phyloP scores from a whole-genome alignment of 1,284 basidiomycete genomes.

The Ceratobasidium sp. region DNA sequence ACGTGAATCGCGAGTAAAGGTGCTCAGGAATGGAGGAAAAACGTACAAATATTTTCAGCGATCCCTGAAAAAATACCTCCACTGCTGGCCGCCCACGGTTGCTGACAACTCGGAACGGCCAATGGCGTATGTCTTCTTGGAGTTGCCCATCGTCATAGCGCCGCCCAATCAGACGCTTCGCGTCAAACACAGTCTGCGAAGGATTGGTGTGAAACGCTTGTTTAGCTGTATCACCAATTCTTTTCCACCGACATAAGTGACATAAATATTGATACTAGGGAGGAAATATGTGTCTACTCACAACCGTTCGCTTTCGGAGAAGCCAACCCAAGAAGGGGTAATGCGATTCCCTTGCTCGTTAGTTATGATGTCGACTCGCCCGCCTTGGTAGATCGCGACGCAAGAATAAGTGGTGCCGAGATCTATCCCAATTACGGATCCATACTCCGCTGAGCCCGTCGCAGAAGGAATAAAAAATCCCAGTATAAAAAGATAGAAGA shows the following conservation, averaged over 20 bases:
- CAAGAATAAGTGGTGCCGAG: constrained; percentile 67
- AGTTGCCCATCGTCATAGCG: background rate
- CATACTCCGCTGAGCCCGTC: constrained; percentile 73
- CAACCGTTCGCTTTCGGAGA: background rate
- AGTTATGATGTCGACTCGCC: background rate
- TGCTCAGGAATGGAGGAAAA: background rate
- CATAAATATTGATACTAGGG: background rate
- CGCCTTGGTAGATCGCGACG: constrained; percentile 5
- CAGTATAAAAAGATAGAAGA: background rate
- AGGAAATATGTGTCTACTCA: background rate
- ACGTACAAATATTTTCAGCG: constrained; percentile 62
- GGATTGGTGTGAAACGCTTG: background rate
- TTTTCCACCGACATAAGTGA: background rate
- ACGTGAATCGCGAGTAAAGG: constrained; percentile 19
- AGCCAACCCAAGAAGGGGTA: constrained; percentile 13
- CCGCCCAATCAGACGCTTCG: background rate
- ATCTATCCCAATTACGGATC: constrained; percentile 97
- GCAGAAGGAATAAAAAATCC: background rate
- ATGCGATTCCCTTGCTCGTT: background rate
- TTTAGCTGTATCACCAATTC: constrained; percentile 4
- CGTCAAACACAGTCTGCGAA: background rate
- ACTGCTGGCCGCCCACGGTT: constrained; percentile 69
- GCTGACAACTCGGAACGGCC: constrained; percentile 68
- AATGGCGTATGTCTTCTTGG: constrained; percentile 45
- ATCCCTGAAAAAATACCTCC: constrained; percentile 68